phyloP scores from a whole-genome alignment of 2,329 filamentous ascomycete species.

The Epichloe sibirici region DNA sequence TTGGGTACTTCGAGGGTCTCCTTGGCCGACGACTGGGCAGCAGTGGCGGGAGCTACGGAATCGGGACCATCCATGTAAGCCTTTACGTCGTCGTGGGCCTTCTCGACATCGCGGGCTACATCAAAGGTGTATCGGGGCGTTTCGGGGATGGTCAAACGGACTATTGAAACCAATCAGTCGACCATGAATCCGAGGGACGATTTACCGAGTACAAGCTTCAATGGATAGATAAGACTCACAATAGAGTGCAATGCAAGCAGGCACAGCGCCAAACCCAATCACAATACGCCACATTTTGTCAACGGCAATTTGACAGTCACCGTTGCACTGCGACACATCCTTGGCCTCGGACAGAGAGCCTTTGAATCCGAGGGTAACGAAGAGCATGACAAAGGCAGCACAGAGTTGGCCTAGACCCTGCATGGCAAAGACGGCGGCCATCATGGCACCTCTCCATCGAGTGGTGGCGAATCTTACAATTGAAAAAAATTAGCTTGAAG shows the following conservation, averaged over 20 bases:
- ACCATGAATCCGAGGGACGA: neutral
- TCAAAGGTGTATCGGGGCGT: constrained; percentile 84
- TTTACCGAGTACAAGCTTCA: neutral
- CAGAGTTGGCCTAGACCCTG: constrained; percentile 72
- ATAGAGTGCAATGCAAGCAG: constrained; percentile 71
- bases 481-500: neutral
- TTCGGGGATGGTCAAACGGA: constrained; percentile 71
- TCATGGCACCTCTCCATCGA: constrained; percentile 78
- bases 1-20: constrained; percentile 51
- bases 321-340: constrained; percentile 40
- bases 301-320: constrained; percentile 33
- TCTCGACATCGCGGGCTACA: constrained; percentile 60
- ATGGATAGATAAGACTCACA: constrained; percentile 24
- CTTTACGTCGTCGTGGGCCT: constrained; percentile 59
- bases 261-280: constrained; percentile 70
- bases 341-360: constrained; percentile 41
- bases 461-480: constrained; percentile 52
- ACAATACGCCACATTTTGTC: constrained; percentile 83
- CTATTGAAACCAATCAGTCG: constrained; percentile 10
- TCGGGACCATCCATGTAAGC: constrained; percentile 64
- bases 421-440: constrained; percentile 79
- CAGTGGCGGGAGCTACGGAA: constrained; percentile 49
- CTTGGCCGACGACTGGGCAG: constrained; percentile 40
- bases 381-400: constrained; percentile 64
- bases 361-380: constrained; percentile 62